These are phyloP conservation scores for Pistacia integerrima DNA, from an alignment of 345 rosid species.

Conservation along the genomic window DNA sequence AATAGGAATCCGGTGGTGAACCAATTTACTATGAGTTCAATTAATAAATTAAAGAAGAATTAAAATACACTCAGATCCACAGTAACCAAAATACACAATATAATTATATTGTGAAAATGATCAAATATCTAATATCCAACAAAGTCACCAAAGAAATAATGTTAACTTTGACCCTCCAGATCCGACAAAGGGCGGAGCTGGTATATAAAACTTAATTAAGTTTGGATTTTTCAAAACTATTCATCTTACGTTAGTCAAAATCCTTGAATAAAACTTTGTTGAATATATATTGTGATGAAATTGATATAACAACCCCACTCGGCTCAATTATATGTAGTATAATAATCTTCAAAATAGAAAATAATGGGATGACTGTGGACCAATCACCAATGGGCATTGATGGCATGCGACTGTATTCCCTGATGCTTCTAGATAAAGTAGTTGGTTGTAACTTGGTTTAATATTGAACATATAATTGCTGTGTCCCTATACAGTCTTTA, in stretches of 20 bases:
- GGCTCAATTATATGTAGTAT: background rate
- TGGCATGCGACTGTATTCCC: background rate
- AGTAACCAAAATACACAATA: background rate
- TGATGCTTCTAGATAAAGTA: background rate
- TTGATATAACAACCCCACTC: background rate
- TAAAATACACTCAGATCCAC: background rate
- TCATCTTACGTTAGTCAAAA: background rate
- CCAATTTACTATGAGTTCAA: too few relatives aligned
- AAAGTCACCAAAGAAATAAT: too few relatives aligned
- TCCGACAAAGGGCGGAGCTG: background rate
- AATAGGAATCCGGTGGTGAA: too few relatives aligned
- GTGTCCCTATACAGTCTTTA: too few relatives aligned
- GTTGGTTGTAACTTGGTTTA: background rate
- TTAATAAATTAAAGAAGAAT: too few relatives aligned
- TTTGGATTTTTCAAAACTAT: background rate
- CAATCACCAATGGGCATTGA: background rate
- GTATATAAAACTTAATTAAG: background rate
- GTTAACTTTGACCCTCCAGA: background rate
- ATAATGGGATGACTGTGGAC: background rate
- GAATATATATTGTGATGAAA: background rate
- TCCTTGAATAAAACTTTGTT: background rate
- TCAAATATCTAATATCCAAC: too few relatives aligned
- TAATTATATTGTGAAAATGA: too few relatives aligned
- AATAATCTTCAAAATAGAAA: background rate
- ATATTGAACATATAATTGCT: too few relatives aligned